Evolutionary conservation across 2,329 filamentous ascomycete genomes (phyloP), one percentile per base, ranked within the genome.

Genomic region (Ophiocordyceps camponoti-saundersi): DNA sequence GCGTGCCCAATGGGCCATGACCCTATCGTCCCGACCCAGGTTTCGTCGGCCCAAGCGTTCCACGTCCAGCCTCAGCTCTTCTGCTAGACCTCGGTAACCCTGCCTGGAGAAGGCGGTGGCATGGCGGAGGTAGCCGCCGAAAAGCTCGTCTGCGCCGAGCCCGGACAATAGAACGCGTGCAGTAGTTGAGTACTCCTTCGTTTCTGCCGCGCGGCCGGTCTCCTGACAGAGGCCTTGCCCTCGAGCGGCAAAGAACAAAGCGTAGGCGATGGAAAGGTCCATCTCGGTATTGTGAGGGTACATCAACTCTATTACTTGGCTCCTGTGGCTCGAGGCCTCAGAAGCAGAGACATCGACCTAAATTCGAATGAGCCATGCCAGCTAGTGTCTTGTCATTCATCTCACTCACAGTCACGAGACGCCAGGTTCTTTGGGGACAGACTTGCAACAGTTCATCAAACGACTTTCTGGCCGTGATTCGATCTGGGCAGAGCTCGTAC

Each of bases 211-310:
- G 2, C 49, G 49, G 32, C 53, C 26, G 26, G 2, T 48, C 13
- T 53, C 57, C 47, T 65, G 65, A 39, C 70, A 66, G 18, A 61
- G 53, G 0, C 82, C 86, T 45, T 66, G 61, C 1, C 88, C 90
- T 39, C 87, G 76, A 0, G 90, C 81, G 6, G 92, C 88, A 66
- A 98, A 98, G 62, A 95, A 96, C n/a, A 98, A 70, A 0, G 92
- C 92, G 55, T 77, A 82, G 0, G 85, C 84, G 55, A 98, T 98
- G 3, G 92, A 98, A 1, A 98, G 71, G 57, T 98, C 92, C 92
- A 98, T 98, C 63, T 98, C 92, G 0, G 92, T 98, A 53, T 95
- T 90, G 63, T 98, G 92, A 0, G 92, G 92, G 54, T 83, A 73
- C 61, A 98, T 95, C 18, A 98, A 69, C 2, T 77, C 72, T 36